These are phyloP conservation scores for Vitis hybrid DNA, from an alignment of 177 flowering plant genomes.

Conservation along the genomic window DNA sequence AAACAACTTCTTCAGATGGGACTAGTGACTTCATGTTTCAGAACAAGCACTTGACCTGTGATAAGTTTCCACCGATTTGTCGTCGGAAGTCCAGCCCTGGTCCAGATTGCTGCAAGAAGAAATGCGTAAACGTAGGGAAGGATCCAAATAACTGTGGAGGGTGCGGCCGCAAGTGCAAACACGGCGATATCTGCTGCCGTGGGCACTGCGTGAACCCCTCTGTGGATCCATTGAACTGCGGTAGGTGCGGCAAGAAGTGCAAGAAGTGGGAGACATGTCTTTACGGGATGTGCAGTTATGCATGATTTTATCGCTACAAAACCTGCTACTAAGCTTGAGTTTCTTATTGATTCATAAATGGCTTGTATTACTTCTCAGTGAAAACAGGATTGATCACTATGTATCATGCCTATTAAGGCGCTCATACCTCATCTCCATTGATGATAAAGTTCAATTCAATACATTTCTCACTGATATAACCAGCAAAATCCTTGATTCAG, in stretches of 20 bases:
- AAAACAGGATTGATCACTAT: no score
- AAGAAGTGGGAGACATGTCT: slow-evolving; percentile 4
- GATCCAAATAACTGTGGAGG: slow-evolving; percentile 19
- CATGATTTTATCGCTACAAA: not conserved
- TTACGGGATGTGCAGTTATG: slow-evolving; percentile 23
- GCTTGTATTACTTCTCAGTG: no score
- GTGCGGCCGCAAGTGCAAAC: slow-evolving; percentile 15
- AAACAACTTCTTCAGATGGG: slow-evolving; percentile 6
- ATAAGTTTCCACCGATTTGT: slow-evolving; percentile 32
- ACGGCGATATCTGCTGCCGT: slow-evolving; percentile 10
- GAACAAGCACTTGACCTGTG: slow-evolving; percentile 22
- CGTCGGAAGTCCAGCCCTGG: slow-evolving; percentile 33
- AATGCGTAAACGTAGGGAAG: slow-evolving; percentile 25
- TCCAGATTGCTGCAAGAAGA: slow-evolving; percentile 36
- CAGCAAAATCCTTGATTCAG: no score
- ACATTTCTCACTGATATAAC: no score
- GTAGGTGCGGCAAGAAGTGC: slow-evolving; percentile 12
- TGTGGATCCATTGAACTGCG: slow-evolving; percentile 6
- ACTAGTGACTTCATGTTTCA: slow-evolving; percentile 12
- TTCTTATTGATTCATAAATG: no score
- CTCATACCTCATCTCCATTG: no score
- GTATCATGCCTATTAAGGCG: no score
- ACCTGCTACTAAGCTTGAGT: no score
- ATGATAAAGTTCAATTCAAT: no score
- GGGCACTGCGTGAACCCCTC: slow-evolving; percentile 15